Evolutionary conservation across 2,329 filamentous ascomycete species (phyloP).

Genomic region (Lecanicillium sp.): DNA sequence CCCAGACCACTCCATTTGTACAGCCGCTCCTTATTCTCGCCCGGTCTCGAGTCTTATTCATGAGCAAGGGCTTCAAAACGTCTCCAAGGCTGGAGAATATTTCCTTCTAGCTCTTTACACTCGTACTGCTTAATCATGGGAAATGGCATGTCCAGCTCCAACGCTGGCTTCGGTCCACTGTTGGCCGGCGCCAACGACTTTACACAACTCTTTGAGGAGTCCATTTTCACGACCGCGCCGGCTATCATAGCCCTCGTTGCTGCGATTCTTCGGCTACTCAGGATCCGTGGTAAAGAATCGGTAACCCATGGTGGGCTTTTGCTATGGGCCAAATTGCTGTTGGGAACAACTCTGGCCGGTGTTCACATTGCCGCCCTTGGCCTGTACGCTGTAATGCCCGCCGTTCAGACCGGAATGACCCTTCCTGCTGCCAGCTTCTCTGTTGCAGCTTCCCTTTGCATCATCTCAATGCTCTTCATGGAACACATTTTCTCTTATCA

Average conservation of each 20-base stretch:
- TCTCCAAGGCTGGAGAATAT: too few species aligned
- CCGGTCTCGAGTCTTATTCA: too few species aligned
- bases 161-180: slow-evolving; percentile 2
- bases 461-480: slow-evolving; percentile 20
- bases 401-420: slow-evolving; percentile 15
- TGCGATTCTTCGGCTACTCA: too few species aligned
- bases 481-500: slow-evolving; percentile 24
- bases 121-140: too few species aligned
- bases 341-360: accelerated
- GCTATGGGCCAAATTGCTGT: slow-evolving; percentile 17
- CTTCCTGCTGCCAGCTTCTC: slow-evolving; percentile 19
- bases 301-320: slow-evolving; percentile 6
- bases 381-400: slow-evolving; percentile 17
- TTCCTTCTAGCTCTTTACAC: too few species aligned
- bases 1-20: too few species aligned
- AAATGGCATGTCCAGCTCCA: too few species aligned
- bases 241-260: slow-evolving; percentile 6
- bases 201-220: slow-evolving; percentile 7
- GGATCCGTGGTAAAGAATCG: slow-evolving; percentile 7
- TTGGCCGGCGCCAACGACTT: slow-evolving; percentile 7
- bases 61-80: too few species aligned
- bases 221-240: slow-evolving; percentile 6
- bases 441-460: slow-evolving; percentile 17
- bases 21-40: too few species aligned
- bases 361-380: slow-evolving; percentile 17